These are phyloP conservation scores for Rhodomyrtus psidioides DNA, from an alignment of 441 rosid genomes.

Conservation along the genomic window DNA sequence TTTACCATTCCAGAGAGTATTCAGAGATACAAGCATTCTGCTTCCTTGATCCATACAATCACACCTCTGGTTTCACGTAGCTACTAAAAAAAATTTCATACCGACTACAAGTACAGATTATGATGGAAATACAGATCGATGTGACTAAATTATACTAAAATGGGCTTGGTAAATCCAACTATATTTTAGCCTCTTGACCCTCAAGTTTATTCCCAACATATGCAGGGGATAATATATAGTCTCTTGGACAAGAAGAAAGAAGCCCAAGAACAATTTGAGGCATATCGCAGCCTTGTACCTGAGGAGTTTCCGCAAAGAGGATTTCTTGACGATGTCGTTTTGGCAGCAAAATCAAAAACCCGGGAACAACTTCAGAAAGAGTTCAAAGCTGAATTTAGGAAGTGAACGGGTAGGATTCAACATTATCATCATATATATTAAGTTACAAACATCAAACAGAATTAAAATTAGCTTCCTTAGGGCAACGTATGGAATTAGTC, in stretches of 20 bases:
- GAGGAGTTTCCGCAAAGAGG: constrained; percentile 80
- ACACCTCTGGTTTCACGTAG: neutral
- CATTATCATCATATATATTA: neutral
- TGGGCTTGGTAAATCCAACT: neutral
- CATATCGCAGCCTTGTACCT: constrained; percentile 65
- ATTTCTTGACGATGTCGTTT: constrained; percentile 68
- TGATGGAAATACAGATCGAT: neutral
- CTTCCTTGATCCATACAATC: neutral
- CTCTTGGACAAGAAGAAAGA: constrained; percentile 61
- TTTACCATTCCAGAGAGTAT: neutral
- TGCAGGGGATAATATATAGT: constrained; percentile 81
- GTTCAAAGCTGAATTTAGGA: constrained; percentile 34
- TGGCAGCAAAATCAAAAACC: constrained; percentile 59
- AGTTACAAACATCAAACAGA: neutral
- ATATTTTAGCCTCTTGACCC: neutral
- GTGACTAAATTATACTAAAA: neutral
- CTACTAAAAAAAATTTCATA: neutral
- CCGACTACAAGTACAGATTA: neutral
- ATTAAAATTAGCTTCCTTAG: neutral
- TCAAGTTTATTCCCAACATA: neutral
- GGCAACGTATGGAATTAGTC: neutral
- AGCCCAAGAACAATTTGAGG: constrained; percentile 78
- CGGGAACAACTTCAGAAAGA: constrained; percentile 41
- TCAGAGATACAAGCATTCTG: neutral
- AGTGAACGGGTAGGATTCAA: neutral